Percentiles rank a stretch among this genome's conserved stretches.
These are phyloP conservation scores for Claviceps arundinis DNA, from an alignment of 2,329 filamentous ascomycete genomes.

Conservation along the genomic window DNA sequence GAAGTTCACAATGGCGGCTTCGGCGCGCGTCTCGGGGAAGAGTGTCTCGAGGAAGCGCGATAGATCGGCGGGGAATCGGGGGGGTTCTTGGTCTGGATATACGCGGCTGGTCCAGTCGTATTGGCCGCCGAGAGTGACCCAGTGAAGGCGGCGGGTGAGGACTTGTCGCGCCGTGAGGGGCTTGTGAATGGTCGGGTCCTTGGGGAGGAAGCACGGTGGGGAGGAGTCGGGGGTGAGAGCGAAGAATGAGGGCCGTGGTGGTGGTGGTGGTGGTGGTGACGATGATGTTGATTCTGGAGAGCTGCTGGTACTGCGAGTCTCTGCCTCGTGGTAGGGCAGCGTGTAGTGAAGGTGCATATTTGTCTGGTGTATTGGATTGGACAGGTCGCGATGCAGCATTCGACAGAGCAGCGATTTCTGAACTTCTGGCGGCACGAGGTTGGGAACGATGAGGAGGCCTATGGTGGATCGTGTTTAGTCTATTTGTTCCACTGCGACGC, in stretches of 20 bases:
- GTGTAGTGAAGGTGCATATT: slow-evolving; percentile 81
- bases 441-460: slow-evolving; percentile 72
- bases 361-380: slow-evolving; percentile 61
- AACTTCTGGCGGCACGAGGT: slow-evolving; percentile 53
- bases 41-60: slow-evolving; percentile 51
- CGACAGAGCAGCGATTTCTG: slow-evolving; percentile 59
- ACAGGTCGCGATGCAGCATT: slow-evolving; percentile 66
- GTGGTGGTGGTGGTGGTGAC: slow-evolving; percentile 18
- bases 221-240: slow-evolving; percentile 33
- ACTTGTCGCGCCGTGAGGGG: slow-evolving; percentile 56
- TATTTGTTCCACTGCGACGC: neutral
- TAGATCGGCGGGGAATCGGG: slow-evolving; percentile 63
- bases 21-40: slow-evolving; percentile 65
- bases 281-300: neutral
- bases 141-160: slow-evolving; percentile 70
- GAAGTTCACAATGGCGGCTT: slow-evolving; percentile 89
- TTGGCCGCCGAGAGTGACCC: slow-evolving; percentile 89
- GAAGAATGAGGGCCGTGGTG: slow-evolving; percentile 50
- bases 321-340: slow-evolving; percentile 30
- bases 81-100: slow-evolving; percentile 58
- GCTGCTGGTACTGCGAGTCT: neutral
- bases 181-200: slow-evolving; percentile 61
- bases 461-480: neutral
- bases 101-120: slow-evolving; percentile 88
- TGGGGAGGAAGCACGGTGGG: slow-evolving; percentile 48